Evolutionary conservation across 768 basidiomycete species (phyloP), one percentile per base, ranked within the genome.

Genomic region (Termitomyces sp.): DNA sequence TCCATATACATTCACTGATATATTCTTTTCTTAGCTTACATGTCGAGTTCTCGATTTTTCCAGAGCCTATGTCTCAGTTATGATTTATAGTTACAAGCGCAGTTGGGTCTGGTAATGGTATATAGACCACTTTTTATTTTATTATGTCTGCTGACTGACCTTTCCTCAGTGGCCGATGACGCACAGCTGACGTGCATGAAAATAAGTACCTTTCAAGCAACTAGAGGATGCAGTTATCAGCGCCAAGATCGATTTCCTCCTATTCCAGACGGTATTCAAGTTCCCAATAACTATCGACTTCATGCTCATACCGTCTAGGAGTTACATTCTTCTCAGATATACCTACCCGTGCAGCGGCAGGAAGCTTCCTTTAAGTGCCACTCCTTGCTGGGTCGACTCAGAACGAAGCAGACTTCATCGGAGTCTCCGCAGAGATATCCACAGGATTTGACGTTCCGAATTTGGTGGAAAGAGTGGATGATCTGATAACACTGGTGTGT

Each of bases 101-200:
- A 9, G 70, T 74, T 34, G 73, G 73, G 2, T 76, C 73, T 55
- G 72, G 74, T 36, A 69, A 45, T 9, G 62, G 74, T 74, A 56
- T 52, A 64, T 10, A 42, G 4, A 20, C 20, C 1, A 34, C 47
- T 69, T 64, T 43, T 36, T 44, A 20, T 64, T 43, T 36, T 44
- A 20, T 20, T 20, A 18, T 6, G 10, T 20, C 40, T 20, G 5
- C 14, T 49, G n/a, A 57, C 10, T 34, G 7, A 36, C 33, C 34
- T 24, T 49, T 34, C 30, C 1, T 34, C n/a, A 68, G 67, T 36
- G 9, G 46, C 69, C 9, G 63, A 66, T 45, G 63, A 60, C n/a
- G 63, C 67, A 14, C 73, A 76, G 43, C 57, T 74, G 5, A 45
- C 64, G 12, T 75, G 73, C 52, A 75, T 75, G 74, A 65, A 71